Evolutionary conservation across 1,284 basidiomycete species (phyloP).

Genomic region (Trichosporon inkin): DNA sequence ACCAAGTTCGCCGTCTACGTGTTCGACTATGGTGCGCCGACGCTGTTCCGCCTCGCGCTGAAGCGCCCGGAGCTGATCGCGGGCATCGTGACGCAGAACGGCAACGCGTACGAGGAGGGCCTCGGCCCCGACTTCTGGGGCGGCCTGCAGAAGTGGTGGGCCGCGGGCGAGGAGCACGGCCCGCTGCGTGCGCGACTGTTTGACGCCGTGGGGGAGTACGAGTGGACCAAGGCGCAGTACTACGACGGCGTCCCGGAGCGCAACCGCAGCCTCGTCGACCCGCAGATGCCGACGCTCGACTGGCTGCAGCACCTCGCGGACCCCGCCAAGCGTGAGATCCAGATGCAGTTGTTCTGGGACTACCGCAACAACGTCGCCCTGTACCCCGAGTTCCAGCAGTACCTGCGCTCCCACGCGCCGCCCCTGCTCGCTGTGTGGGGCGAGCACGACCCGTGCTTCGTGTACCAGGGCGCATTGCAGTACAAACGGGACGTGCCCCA

Average conservation of each 20-base stretch:
- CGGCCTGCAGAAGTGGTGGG: constrained; percentile 49
- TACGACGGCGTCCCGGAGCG: constrained; percentile 20
- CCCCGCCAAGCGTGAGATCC: constrained; percentile 50
- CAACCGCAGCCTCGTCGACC: constrained; percentile 17
- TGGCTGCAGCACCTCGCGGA: constrained; percentile 46
- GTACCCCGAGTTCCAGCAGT: constrained; percentile 55
- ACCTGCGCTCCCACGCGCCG: constrained; percentile 50
- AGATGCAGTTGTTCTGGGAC: constrained; percentile 54
- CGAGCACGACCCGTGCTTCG: constrained; percentile 53
- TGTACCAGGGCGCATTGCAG: constrained; percentile 53
- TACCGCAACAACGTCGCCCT: constrained; percentile 53
- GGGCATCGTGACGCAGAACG: constrained; percentile 55
- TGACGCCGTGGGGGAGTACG: background rate
- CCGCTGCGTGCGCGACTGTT: constrained; percentile 12
- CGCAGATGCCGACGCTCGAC: constrained; percentile 50
- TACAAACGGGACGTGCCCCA: constrained; percentile 51
- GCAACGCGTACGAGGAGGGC: constrained; percentile 55
- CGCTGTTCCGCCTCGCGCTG: constrained; percentile 51
- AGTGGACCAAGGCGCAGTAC: constrained; percentile 23
- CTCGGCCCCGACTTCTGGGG: constrained; percentile 53
- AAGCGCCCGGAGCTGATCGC: constrained; percentile 52
- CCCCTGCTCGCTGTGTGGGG: constrained; percentile 56
- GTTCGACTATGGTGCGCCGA: constrained; percentile 57
- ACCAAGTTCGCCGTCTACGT: constrained; percentile 53
- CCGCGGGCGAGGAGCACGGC: constrained; percentile 6